These are phyloP conservation scores for Hypomontagnella submonticulosa DNA, from an alignment of 495 filamentous ascomycete species.

Conservation along the genomic window DNA sequence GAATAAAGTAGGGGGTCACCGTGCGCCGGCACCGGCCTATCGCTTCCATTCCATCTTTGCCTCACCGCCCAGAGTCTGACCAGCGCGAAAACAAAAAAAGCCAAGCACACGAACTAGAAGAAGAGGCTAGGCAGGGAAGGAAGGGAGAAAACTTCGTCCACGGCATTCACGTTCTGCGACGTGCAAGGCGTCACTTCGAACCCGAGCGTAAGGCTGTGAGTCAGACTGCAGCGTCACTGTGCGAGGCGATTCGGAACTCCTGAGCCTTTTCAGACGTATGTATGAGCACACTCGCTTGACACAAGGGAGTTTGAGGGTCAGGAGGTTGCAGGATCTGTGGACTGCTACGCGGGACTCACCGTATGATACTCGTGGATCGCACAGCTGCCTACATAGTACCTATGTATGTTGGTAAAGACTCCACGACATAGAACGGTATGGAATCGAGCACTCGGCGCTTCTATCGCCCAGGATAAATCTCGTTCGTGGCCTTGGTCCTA, in stretches of 20 bases:
- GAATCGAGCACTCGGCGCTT: not conserved
- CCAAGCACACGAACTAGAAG: not conserved
- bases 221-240: conserved; percentile 19
- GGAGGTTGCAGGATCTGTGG: conserved; percentile 3
- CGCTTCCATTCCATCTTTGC: conserved; percentile 2
- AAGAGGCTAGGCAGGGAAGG: not conserved
- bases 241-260: conserved; percentile 8
- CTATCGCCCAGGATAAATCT: not conserved
- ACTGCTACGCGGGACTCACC: conserved; percentile 13
- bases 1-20: not conserved
- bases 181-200: not conserved
- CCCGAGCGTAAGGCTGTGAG: conserved; percentile 35
- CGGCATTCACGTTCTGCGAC: conserved; percentile 16
- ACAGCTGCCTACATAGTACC: not conserved
- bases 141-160: not conserved
- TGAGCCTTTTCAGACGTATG: conserved; percentile 2
- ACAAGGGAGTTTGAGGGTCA: not conserved
- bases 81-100: not conserved
- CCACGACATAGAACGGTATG: conserved; percentile 3
- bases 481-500: not conserved
- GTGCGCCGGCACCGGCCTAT: conserved; percentile 8
- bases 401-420: conserved; percentile 4
- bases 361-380: conserved; percentile 9
- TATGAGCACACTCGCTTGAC: not conserved
- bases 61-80: conserved; percentile 5